Conservation (phyloP, 768 basidiomycete species). For the Neoboletus subvelutipes region DNA sequence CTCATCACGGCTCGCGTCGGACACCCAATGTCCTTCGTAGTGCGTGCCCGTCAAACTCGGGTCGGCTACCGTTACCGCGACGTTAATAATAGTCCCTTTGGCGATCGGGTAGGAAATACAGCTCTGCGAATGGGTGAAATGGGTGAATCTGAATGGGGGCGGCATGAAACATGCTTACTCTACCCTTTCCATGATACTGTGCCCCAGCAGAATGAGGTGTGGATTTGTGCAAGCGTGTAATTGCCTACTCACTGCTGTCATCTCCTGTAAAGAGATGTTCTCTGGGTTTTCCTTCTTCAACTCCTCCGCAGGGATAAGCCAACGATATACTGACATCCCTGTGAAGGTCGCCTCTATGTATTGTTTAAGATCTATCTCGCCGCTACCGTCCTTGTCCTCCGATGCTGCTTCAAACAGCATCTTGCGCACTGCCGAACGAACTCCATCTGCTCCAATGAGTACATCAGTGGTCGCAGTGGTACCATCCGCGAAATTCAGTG, state of each 20-base stretch:
- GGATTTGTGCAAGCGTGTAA: not conserved
- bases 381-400: not conserved
- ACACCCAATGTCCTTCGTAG: too few species aligned
- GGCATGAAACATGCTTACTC: not conserved
- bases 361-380: constrained; percentile 5
- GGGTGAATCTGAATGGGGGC: not conserved
- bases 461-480: constrained; percentile 15
- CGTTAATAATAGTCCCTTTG: constrained; percentile 37
- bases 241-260: constrained; percentile 22
- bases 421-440: constrained; percentile 32
- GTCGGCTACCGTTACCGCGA: too few species aligned
- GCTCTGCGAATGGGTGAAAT: constrained; percentile 28
- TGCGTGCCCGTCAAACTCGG: too few species aligned
- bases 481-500: constrained; percentile 16
- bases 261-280: constrained; percentile 18
- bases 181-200: constrained; percentile 15
- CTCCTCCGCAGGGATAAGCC: constrained; percentile 33
- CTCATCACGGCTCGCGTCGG: too few species aligned
- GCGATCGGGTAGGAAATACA: constrained; percentile 41
- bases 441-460: constrained; percentile 48
- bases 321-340: constrained; percentile 41
- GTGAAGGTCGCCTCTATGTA: constrained; percentile 37
- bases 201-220: constrained; percentile 8
- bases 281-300: constrained; percentile 28
- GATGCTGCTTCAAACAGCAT: constrained; percentile 21